Base-by-base conservation (phyloP, 2,329 filamentous ascomycete genomes). In the Phyllosticta paracitricarpa region DNA sequence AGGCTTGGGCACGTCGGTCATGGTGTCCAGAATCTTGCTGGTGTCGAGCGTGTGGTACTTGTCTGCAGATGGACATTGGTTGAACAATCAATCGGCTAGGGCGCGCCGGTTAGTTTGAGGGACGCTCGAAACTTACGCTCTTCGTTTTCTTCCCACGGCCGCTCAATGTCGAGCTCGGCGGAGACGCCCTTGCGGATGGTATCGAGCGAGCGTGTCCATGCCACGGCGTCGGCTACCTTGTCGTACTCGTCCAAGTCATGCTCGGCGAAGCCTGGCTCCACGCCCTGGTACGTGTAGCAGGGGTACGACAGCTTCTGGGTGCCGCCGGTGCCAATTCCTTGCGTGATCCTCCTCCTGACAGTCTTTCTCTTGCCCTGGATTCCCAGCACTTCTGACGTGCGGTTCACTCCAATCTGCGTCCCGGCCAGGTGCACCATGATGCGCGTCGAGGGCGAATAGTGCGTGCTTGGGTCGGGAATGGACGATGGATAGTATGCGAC, bases 181-280 rank as follows among this genome's bases (percentile, higher is more conserved):
- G 74, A 70, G 68, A 91, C 89, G 0, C 83, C 87, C 63, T 79
- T 80, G 51, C 85, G 78, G 40, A 89, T 76, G 0, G 78, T 73
- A 1, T 77, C 77, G 62, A 92, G 68, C 40, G 83, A 86, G 7
- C 89, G 79, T n/a, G 80, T 83, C 81, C 86, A 91, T 0, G 88
- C 87, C 22, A 91, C 68, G n/a, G 82, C 80, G 1, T 86, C 82
- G 0, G 81, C 81, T 2, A 88, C 76, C 9, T 80, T 77, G 64
- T 90, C 81, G 66, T 84, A 91, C 65, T 87, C 83, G 2, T 88
- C 84, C 33, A 89, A 71, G 61, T 89, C 84, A 22, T 81, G 79
- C 72, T 91, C 88, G 0, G 88, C 88, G 64, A 92, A 91, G 0
- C 89, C 89, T 0, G 83, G 75, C 57, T 83, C 75, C 0, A 74